Evolutionary conservation across 2,329 filamentous ascomycete genomes (phyloP).

Genomic region (Exserohilum turcica): DNA sequence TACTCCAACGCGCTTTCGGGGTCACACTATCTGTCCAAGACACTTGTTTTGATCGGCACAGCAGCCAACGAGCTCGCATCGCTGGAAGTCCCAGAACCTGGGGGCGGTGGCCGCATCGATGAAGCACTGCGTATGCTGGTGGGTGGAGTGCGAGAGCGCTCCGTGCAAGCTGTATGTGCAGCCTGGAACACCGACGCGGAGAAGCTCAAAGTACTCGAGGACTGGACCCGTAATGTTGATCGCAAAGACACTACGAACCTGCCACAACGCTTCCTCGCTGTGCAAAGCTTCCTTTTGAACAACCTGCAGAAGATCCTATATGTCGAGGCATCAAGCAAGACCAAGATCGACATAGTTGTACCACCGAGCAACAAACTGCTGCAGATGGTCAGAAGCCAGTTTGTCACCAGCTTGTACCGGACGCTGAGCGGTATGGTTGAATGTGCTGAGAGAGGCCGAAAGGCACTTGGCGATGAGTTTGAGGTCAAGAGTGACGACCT

Average conservation of each 20-base stretch:
- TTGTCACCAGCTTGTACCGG: constrained; percentile 92
- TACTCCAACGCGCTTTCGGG: constrained; percentile 89
- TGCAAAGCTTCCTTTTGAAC: constrained; percentile 78
- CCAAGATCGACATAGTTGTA: constrained; percentile 78
- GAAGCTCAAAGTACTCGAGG: constrained; percentile 88
- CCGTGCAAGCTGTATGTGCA: constrained; percentile 80
- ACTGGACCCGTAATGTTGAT: constrained; percentile 86
- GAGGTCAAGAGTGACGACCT: constrained; percentile 59
- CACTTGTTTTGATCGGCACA: constrained; percentile 81
- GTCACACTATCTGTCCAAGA: constrained; percentile 85
- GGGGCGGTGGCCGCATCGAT: constrained; percentile 55
- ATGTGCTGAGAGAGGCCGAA: constrained; percentile 80
- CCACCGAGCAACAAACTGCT: constrained; percentile 86
- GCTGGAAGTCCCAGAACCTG: constrained; percentile 67
- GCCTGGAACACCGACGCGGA: constrained; percentile 95
- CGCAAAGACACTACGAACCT: constrained; percentile 87
- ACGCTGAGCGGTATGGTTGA: constrained; percentile 95
- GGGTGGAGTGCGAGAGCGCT: constrained; percentile 79
- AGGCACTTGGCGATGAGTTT: constrained; percentile 63
- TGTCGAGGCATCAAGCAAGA: constrained; percentile 80
- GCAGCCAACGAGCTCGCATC: constrained; percentile 85
- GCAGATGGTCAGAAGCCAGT: constrained; percentile 88
- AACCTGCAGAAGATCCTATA: constrained; percentile 97
- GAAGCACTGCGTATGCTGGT: constrained; percentile 80
- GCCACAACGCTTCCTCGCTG: constrained; percentile 82